Percentiles rank a stretch among this genome's conserved stretches.
Conservation (phyloP, 305 asterid genomes). For the Petunia hybrid region DNA sequence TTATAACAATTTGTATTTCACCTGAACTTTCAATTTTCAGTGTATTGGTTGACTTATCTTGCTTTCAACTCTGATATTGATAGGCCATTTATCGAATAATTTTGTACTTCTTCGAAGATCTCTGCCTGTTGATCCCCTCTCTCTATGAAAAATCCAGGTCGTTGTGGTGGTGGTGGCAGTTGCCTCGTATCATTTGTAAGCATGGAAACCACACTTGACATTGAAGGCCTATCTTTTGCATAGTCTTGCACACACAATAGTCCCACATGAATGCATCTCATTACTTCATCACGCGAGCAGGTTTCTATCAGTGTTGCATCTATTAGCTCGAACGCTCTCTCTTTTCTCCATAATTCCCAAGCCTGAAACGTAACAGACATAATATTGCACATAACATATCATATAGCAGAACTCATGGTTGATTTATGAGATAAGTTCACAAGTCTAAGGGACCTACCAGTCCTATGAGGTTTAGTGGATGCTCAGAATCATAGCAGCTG, state of each 20-base stretch:
- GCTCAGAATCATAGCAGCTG: constrained; percentile 29
- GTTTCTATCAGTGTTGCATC: constrained; percentile 31
- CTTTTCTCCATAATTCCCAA: constrained; percentile 37
- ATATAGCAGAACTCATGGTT: neutral
- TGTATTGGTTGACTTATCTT: constrained; percentile 25
- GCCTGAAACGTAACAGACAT: constrained; percentile 5
- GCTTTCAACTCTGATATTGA: constrained; percentile 31
- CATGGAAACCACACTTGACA: constrained; percentile 35
- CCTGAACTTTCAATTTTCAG: neutral
- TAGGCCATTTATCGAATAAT: constrained; percentile 12
- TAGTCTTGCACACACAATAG: constrained; percentile 38
- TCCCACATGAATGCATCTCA: constrained; percentile 34
- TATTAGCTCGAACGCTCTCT: constrained; percentile 20
- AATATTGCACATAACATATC: neutral
- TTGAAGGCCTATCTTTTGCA: constrained; percentile 40
- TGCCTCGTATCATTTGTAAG: constrained; percentile 18
- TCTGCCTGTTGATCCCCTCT: constrained; percentile 25
- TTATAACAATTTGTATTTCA: neutral
- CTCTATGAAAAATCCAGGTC: constrained; percentile 27
- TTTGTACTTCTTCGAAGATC: neutral
- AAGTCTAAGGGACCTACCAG: neutral
- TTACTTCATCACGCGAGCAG: neutral
- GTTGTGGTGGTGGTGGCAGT: constrained; percentile 25
- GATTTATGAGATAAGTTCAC: neutral
- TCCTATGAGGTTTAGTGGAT: constrained; percentile 32